phyloP scores from a whole-genome alignment of 495 filamentous ascomycete genomes.

The Tricharina praecox region DNA sequence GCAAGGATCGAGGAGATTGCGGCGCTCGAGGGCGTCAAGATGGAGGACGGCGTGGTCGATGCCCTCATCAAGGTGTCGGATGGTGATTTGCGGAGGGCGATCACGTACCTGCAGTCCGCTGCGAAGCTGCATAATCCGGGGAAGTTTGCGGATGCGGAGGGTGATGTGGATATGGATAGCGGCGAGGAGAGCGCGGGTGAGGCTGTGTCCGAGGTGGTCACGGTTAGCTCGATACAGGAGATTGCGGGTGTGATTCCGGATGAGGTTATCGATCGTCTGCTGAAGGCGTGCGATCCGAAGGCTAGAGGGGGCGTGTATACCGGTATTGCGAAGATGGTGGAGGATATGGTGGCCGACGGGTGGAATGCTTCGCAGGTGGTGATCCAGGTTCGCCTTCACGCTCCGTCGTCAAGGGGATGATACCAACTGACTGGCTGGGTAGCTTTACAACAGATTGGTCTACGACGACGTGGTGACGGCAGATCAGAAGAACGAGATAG shows the following conservation, averaged over 20 bases:
- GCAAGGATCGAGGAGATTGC: conserved; percentile 67
- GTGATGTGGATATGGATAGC: conserved; percentile 33
- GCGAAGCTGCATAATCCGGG: conserved; percentile 42
- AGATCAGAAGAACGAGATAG: conserved; percentile 77
- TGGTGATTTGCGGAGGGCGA: conserved; percentile 86
- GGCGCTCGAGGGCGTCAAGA: conserved; percentile 47
- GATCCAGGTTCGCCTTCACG: conserved; percentile 40
- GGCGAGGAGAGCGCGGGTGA: conserved; percentile 35
- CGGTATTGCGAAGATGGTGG: conserved; percentile 57
- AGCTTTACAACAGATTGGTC: conserved; percentile 72
- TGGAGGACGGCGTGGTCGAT: conserved; percentile 66
- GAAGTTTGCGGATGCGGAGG: conserved; percentile 31
- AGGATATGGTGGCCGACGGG: conserved; percentile 85
- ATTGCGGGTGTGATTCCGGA: conserved; percentile 90
- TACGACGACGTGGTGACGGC: conserved; percentile 71
- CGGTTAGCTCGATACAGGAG: conserved; percentile 68
- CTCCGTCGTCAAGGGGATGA: background rate
- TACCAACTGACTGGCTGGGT: conserved; percentile 4
- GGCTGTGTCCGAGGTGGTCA: conserved; percentile 38
- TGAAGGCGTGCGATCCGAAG: conserved; percentile 62
- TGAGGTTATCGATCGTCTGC: conserved; percentile 47
- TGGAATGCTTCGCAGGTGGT: conserved; percentile 93
- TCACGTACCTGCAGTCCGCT: conserved; percentile 87
- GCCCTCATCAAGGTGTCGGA: conserved; percentile 74
- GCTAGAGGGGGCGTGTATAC: conserved; percentile 49